phyloP scores from a whole-genome alignment of 345 rosid species.

The Citrus mangshanensis region DNA sequence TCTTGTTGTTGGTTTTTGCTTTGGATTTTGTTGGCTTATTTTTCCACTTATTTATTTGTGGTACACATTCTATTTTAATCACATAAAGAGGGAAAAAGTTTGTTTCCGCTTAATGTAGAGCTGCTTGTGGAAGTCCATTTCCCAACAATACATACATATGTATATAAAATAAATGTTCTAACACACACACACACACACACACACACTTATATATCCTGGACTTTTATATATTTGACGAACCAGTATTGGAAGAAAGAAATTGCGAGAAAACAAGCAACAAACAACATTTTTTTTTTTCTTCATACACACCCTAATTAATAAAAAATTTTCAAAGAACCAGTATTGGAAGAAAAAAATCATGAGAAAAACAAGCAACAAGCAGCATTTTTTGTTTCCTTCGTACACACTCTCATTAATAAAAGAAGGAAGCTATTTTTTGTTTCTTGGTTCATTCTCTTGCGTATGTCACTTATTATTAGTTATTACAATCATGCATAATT shows the following conservation, averaged over 20 bases:
- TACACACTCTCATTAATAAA: background rate
- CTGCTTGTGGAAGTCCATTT: too few relatives aligned
- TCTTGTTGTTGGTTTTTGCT: too few relatives aligned
- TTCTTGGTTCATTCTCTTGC: background rate
- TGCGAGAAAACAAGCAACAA: background rate
- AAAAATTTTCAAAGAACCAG: background rate
- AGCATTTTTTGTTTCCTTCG: background rate
- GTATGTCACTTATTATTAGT: background rate
- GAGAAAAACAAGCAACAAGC: background rate
- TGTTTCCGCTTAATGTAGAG: too few relatives aligned
- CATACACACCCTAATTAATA: background rate
- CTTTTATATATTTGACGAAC: too few relatives aligned
- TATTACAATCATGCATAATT: background rate
- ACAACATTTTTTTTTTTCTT: background rate
- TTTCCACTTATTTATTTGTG: too few relatives aligned
- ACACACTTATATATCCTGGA: too few relatives aligned
- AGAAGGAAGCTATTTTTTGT: background rate
- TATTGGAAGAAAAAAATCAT: background rate
- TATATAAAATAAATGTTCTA: too few relatives aligned
- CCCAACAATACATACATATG: too few relatives aligned
- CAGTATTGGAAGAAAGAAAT: background rate
- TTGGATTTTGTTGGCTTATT: too few relatives aligned
- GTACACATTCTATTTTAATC: too few relatives aligned
- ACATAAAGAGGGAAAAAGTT: rapidly evolving
- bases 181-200: too few relatives aligned